Percentiles rank a stretch among this genome's conserved stretches.
These are phyloP conservation scores for Aspergillus incahuasiensis DNA, from an alignment of 495 filamentous ascomycete species.

Conservation along the genomic window DNA sequence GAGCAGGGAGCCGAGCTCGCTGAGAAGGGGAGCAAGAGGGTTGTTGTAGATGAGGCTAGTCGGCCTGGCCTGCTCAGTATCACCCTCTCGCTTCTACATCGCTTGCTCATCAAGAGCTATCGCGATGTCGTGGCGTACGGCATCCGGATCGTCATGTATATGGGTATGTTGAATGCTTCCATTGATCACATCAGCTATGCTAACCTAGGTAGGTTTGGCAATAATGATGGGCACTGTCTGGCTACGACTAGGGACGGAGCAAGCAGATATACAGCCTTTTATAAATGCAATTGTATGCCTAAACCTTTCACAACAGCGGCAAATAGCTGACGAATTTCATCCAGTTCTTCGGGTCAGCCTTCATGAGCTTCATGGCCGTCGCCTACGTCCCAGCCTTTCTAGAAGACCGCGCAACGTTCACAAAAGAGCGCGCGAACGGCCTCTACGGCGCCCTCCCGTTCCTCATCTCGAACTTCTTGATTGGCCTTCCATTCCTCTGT, in stretches of 20 bases:
- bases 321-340: no score
- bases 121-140: constrained; percentile 79
- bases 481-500: constrained; percentile 72
- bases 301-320: no score
- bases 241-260: constrained; percentile 59
- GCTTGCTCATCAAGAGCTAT: constrained; percentile 73
- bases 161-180: constrained; percentile 39
- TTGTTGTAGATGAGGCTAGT: constrained; percentile 20
- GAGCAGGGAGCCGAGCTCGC: constrained; percentile 4
- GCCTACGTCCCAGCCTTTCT: constrained; percentile 80
- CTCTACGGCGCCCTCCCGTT: constrained; percentile 71
- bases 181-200: not conserved
- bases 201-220: constrained; percentile 47
- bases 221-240: constrained; percentile 89
- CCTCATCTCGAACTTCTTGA: constrained; percentile 72
- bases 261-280: constrained; percentile 69
- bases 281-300: constrained; percentile 66
- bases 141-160: constrained; percentile 77
- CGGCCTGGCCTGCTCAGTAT: constrained; percentile 26
- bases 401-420: constrained; percentile 67
- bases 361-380: constrained; percentile 90
- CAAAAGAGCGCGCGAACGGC: constrained; percentile 78
- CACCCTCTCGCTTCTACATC: constrained; percentile 56
- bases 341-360: constrained; percentile 71
- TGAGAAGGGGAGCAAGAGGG: constrained; percentile 15